Conservation (phyloP, 2,329 filamentous ascomycete genomes). For the Aquanectria penicillioides region DNA sequence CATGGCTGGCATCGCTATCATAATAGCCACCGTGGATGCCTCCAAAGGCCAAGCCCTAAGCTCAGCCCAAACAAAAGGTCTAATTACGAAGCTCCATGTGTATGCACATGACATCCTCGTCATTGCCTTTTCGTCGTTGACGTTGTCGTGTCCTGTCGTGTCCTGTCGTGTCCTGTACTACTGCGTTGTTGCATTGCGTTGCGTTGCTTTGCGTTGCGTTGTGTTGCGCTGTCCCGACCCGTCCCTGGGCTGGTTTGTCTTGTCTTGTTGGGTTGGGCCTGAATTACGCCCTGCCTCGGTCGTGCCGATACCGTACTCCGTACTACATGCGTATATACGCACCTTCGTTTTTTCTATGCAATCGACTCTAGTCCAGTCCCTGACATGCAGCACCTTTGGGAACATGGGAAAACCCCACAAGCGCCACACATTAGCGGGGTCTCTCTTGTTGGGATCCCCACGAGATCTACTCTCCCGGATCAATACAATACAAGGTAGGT, state of each 20-base stretch:
- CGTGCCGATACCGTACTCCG: background rate
- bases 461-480: conserved; percentile 35
- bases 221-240: no score
- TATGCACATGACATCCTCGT: no score
- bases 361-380: no score
- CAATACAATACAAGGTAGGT: background rate
- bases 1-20: background rate
- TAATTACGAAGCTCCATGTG: background rate
- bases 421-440: conserved; percentile 38
- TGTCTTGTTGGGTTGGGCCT: background rate
- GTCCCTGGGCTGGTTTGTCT: no score
- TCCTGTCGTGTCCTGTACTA: background rate
- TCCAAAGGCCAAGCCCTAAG: no score
- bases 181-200: no score
- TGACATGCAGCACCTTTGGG: conserved; percentile 28
- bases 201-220: no score
- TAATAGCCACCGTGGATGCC: background rate
- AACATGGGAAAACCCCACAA: conserved; percentile 21
- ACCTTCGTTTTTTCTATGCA: no score
- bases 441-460: conserved; percentile 35
- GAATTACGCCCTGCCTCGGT: background rate
- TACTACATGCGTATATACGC: no score
- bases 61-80: no score
- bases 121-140: no score
- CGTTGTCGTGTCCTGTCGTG: no score